Evolutionary conservation across 2,329 filamentous ascomycete species (phyloP).

Genomic region (Plectosphaerella plurivora): DNA sequence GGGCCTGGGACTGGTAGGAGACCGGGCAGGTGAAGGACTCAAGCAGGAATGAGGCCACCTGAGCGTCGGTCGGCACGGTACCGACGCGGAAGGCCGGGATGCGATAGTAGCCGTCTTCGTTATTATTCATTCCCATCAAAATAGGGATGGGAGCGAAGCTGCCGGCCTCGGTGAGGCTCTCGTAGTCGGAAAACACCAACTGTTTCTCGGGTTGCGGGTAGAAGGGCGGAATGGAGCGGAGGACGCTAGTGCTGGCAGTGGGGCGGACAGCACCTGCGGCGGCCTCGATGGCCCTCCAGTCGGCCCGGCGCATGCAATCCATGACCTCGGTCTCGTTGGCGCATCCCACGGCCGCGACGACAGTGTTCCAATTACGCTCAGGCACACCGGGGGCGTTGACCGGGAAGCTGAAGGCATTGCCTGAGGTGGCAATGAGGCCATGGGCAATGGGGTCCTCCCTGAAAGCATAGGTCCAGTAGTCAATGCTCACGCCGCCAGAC

Average conservation of each 20-base stretch:
- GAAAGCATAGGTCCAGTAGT: slow-evolving; percentile 47
- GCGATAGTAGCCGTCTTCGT: slow-evolving; percentile 43
- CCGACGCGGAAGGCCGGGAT: slow-evolving; percentile 35
- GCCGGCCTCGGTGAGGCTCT: slow-evolving; percentile 22
- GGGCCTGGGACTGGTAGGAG: slow-evolving; percentile 28
- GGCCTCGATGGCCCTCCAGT: slow-evolving; percentile 28
- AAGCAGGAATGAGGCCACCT: slow-evolving; percentile 33
- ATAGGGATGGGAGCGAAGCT: slow-evolving; percentile 34
- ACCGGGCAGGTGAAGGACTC: slow-evolving; percentile 43
- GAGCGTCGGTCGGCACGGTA: slow-evolving; percentile 28
- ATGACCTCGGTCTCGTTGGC: slow-evolving; percentile 21
- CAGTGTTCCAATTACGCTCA: slow-evolving; percentile 35
- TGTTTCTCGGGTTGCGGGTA: slow-evolving; percentile 35
- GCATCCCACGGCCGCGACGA: slow-evolving; percentile 33
- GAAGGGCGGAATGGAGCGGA: slow-evolving; percentile 32
- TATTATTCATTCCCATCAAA: slow-evolving; percentile 35
- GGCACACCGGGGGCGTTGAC: slow-evolving; percentile 27
- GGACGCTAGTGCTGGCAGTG: slow-evolving; percentile 24
- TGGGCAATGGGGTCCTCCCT: slow-evolving; percentile 41
- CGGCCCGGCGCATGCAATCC: slow-evolving; percentile 29
- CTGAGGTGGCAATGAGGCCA: slow-evolving; percentile 41
- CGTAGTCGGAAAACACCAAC: slow-evolving; percentile 36
- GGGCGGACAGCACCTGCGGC: slow-evolving; percentile 29
- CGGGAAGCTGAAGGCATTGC: slow-evolving; percentile 39
- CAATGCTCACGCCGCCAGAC: slow-evolving; percentile 35